Evolutionary conservation across 2,329 filamentous ascomycete species (phyloP).

Genomic region (Pseudonectria foliicola): DNA sequence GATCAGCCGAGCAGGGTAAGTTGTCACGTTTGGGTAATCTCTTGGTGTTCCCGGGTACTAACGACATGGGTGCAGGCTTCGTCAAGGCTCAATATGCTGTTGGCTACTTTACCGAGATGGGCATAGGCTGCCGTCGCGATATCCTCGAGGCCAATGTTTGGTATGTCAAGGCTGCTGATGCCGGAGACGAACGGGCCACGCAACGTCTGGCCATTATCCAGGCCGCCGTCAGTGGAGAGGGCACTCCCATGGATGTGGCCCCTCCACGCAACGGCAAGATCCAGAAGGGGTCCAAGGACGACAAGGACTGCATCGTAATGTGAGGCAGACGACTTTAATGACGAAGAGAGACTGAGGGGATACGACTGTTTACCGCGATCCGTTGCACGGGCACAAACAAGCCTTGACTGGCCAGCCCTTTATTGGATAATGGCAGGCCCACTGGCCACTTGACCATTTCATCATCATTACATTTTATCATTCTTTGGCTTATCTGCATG

Average conservation of each 20-base stretch:
- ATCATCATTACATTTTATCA: constrained; percentile 6
- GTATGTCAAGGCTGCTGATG: constrained; percentile 93
- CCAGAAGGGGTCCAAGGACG: constrained; percentile 41
- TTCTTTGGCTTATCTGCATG: constrained; percentile 12
- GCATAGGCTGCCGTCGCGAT: constrained; percentile 89
- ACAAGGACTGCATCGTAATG: constrained; percentile 54
- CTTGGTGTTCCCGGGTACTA: background rate
- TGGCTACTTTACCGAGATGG: constrained; percentile 97
- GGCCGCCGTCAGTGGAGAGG: constrained; percentile 61
- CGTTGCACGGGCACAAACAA: background rate
- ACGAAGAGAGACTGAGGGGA: constrained; percentile 9
- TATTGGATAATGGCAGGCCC: too few species aligned
- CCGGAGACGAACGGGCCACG: constrained; percentile 83
- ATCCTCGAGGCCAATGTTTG: constrained; percentile 96
- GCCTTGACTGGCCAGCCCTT: background rate
- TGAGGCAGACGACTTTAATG: constrained; percentile 22
- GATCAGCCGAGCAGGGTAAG: constrained; percentile 79
- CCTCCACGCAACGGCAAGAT: constrained; percentile 45
- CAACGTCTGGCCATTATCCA: constrained; percentile 81
- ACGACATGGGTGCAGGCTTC: constrained; percentile 39
- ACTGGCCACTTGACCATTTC: background rate
- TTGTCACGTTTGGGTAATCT: constrained; percentile 17
- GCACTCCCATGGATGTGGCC: constrained; percentile 49
- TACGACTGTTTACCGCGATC: constrained; percentile 16
- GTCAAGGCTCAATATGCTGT: constrained; percentile 85